Evolutionary conservation across 768 basidiomycete species (phyloP).

Genomic region (Kwoniella mangroviensis): DNA sequence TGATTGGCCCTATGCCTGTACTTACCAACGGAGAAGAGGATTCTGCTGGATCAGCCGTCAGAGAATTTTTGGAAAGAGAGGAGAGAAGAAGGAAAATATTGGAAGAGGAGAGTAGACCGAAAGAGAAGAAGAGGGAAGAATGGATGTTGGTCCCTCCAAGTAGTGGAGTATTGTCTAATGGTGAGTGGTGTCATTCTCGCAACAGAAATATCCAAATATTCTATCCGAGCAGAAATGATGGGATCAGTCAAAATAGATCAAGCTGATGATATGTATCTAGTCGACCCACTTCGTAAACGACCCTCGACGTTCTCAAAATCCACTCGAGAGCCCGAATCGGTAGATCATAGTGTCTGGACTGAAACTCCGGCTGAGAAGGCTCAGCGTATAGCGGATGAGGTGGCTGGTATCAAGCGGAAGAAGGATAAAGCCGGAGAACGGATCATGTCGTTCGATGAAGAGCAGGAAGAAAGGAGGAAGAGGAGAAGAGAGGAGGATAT

Average conservation of each 20-base stretch:
- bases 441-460: conserved; percentile 23
- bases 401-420: conserved; percentile 80
- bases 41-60: conserved; percentile 63
- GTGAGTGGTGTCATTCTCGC: conserved; percentile 59
- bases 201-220: neutral
- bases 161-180: conserved; percentile 74
- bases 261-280: conserved; percentile 59
- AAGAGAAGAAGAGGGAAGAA: conserved; percentile 76
- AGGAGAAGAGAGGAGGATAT: conserved; percentile 73
- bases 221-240: neutral
- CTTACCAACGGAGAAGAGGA: conserved; percentile 61
- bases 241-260: neutral
- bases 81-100: conserved; percentile 72
- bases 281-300: conserved; percentile 71
- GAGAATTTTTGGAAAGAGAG: conserved; percentile 84
- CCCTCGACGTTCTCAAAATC: conserved; percentile 45
- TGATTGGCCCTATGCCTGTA: conserved; percentile 77
- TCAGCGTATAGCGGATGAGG: conserved; percentile 89
- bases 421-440: conserved; percentile 63
- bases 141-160: conserved; percentile 98
- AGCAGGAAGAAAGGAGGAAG: conserved; percentile 58
- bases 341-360: conserved; percentile 83
- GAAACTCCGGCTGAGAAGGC: conserved; percentile 94
- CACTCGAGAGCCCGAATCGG: conserved; percentile 27
- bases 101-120: conserved; percentile 60